These are phyloP conservation scores for Bipolaris sorokiniana DNA, from an alignment of 2,329 filamentous ascomycete species.

Conservation along the genomic window DNA sequence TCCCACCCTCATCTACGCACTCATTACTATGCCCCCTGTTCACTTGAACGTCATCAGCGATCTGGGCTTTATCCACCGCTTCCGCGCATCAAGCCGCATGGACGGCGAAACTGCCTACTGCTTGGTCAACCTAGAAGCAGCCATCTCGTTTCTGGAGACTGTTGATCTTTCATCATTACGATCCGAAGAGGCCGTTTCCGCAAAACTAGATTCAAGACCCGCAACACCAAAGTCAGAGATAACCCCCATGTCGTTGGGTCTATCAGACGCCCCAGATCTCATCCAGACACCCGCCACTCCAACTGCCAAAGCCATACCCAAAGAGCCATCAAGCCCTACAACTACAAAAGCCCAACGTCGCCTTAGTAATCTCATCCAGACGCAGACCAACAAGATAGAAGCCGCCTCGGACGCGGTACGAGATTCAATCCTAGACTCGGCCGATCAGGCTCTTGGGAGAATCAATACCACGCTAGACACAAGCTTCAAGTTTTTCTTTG, in stretches of 20 bases:
- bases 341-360: constrained; percentile 69
- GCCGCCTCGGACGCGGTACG: constrained; percentile 81
- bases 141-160: constrained; percentile 91
- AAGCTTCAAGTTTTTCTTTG: constrained; percentile 92
- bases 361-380: constrained; percentile 84
- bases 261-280: constrained; percentile 46
- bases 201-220: constrained; percentile 59
- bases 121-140: constrained; percentile 92
- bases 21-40: constrained; percentile 88
- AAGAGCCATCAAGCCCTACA: constrained; percentile 44
- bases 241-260: constrained; percentile 50
- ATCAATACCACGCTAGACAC: constrained; percentile 89
- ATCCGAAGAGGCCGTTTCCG: constrained; percentile 71
- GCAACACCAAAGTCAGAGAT: constrained; percentile 52
- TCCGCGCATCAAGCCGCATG: constrained; percentile 82
- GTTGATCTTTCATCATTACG: constrained; percentile 90
- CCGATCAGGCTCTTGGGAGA: constrained; percentile 89
- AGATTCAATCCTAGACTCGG: constrained; percentile 72
- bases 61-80: constrained; percentile 90
- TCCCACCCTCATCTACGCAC: constrained; percentile 92
- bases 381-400: constrained; percentile 79
- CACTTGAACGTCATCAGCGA: constrained; percentile 91
- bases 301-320: constrained; percentile 26
- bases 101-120: constrained; percentile 96
- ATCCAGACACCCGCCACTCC: constrained; percentile 49